Conservation (phyloP, 2,329 filamentous ascomycete species). For the Penicillium sp. region DNA sequence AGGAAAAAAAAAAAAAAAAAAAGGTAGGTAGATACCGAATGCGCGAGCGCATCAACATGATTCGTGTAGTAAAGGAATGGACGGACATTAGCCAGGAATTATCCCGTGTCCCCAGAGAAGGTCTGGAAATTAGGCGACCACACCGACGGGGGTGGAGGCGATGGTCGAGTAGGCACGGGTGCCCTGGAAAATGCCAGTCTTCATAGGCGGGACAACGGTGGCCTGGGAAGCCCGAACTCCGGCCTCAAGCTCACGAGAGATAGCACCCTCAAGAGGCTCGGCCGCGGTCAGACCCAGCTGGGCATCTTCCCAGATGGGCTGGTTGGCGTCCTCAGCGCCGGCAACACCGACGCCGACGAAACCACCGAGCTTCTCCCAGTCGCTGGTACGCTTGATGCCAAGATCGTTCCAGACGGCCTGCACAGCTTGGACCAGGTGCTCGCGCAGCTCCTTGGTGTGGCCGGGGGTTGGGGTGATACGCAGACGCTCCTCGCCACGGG, state of each 20-base stretch:
- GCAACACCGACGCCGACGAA: slow-evolving; percentile 91
- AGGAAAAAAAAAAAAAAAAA: slow-evolving; percentile 2
- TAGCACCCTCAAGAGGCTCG: slow-evolving; percentile 61
- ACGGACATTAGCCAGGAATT: slow-evolving; percentile 12
- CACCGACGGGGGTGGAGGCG: slow-evolving; percentile 28
- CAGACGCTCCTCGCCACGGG: slow-evolving; percentile 94
- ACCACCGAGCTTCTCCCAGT: slow-evolving; percentile 88
- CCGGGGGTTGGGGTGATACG: slow-evolving; percentile 95
- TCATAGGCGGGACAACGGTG: slow-evolving; percentile 17
- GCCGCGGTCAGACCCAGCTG: slow-evolving; percentile 72
- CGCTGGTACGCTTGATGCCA: slow-evolving; percentile 85
- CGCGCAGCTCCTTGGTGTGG: slow-evolving; percentile 79
- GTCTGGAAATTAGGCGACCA: slow-evolving; percentile 26
- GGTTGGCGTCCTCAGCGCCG: slow-evolving; percentile 56
- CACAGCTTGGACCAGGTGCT: slow-evolving; percentile 80
- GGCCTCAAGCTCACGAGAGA: slow-evolving; percentile 45
- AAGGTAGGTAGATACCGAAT: background rate
- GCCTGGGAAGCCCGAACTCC: slow-evolving; percentile 6
- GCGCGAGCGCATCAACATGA: background rate
- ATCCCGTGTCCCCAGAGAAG: background rate
- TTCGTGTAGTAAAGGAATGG: slow-evolving; percentile 14
- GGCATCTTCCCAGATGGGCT: slow-evolving; percentile 86
- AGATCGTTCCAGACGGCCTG: slow-evolving; percentile 87
- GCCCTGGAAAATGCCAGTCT: slow-evolving; percentile 24
- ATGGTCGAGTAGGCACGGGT: slow-evolving; percentile 23